Base-by-base conservation (phyloP, 2,329 filamentous ascomycete species). In the Daldinia sp. region DNA sequence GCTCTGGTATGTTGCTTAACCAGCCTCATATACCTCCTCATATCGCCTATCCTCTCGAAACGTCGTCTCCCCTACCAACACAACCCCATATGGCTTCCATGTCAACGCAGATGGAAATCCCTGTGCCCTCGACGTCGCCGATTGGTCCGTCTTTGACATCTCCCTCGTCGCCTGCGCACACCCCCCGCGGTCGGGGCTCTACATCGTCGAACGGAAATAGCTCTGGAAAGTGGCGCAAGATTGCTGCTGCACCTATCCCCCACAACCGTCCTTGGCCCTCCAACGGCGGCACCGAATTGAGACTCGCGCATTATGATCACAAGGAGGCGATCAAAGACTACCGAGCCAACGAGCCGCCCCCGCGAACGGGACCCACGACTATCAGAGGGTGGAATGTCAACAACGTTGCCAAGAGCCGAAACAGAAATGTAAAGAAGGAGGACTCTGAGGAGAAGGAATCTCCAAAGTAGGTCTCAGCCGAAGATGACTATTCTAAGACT, bases 301-400 rank as follows among this genome's bases (percentile, higher is more conserved):
- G 85, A 58, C 86, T 85, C 3, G 84, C 86, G 3, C 83, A 82
- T 34, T 87, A 87, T 66, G 79, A 83, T 59, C 81, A 82, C 47
- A 79, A 78, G 25, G 81, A 82, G 64, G 82, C 84, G 17, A 86
- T 87, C 71, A 87, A 87, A 70, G 85, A 87, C 68, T 86, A 85
- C 41, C 78, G 79, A 3, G 80, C 84, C 1, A 81, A 80, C 15
- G 84, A 86, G 50, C 83, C 84, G 11, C 80, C 86, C 27, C 85
- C 85, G 7, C 81, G 80, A 48, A 83, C 81, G 13, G 85, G 84
- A 0, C 85, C 85, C 0, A 85, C 83, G 10, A 79, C 81, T 41
- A 86, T 87, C 29, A 75, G 85, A 25, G 85, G 85, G 1, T 87
- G 85, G 85, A 85, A 83, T 47, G 77, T 81, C 25, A 80, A 80